Percentiles rank a stretch among this genome's conserved stretches.
Conservation (phyloP, 202 grass and related monocot species). For the Miscanthus sacchariflorus region DNA sequence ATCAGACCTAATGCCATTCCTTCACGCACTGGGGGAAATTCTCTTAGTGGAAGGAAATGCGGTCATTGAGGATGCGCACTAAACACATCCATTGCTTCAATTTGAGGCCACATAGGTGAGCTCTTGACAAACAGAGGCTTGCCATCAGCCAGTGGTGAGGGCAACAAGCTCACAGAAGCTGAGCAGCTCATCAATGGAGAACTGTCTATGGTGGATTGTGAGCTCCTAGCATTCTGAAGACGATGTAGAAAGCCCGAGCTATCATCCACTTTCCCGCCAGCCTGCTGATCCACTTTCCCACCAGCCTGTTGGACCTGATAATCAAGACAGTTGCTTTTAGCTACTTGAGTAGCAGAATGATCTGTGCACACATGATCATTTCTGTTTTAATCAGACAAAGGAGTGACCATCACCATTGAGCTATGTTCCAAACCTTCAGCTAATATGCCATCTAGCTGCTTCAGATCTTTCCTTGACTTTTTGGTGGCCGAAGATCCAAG, state of each 20-base stretch:
- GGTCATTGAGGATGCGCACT: constrained; percentile 39
- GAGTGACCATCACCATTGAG: constrained; percentile 30
- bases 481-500: constrained; percentile 25
- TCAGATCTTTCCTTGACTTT: constrained; percentile 37
- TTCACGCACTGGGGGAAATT: constrained; percentile 49
- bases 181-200: constrained; percentile 1
- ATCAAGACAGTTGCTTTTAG: background rate
- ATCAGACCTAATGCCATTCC: constrained; percentile 76
- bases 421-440: constrained; percentile 19
- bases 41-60: constrained; percentile 63
- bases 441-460: background rate
- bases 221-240: constrained; percentile 5
- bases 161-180: constrained; percentile 16
- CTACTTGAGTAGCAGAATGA: background rate
- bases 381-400: constrained; percentile 26
- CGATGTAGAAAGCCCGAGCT: background rate
- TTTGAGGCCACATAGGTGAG: constrained; percentile 50
- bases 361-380: background rate
- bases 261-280: background rate
- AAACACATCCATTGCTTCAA: constrained; percentile 66
- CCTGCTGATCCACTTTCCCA: background rate
- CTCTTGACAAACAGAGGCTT: constrained; percentile 50
- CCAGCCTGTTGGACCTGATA: background rate
- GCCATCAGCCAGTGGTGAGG: constrained; percentile 16
- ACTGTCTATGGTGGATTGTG: constrained; percentile 5